Evolutionary conservation across 2,329 filamentous ascomycete genomes (phyloP), one percentile per base, ranked within the genome.

Genomic region (Trichoderma breve): DNA sequence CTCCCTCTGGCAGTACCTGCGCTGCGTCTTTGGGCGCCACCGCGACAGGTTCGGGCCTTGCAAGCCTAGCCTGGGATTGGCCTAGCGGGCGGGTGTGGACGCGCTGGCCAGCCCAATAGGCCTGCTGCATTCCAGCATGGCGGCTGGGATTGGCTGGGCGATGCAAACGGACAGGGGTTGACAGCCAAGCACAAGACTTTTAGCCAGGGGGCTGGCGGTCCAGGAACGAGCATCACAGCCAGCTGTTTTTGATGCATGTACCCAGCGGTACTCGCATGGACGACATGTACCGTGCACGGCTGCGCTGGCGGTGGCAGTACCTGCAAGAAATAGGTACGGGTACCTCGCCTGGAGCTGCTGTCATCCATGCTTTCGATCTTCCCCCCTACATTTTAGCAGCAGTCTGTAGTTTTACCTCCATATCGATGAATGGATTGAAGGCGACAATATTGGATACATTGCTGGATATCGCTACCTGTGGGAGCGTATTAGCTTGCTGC

Each of bases 91-190:
- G 65, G 61, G 60, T 71, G 43, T 28, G 55, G 68, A 71, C 67
- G 71, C 68, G 53, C 66, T 61, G 43, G 28, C 21, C 36, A 55
- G 57, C 28, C 73, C 73, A 74, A 73, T 73, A 47, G 63, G 67
- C 67, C 47, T 36, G 39, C 43, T 39, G 57, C 71, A 73, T 73
- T 73, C 73, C 73, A 70, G 65, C 58, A 34, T 62, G 55, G n/a
- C 12, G 39, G 58, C 68, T 57, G 63, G 58, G 39, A 73, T 73
- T 73, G 68, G 72, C 39, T 55, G 30, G 57, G 63, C 18, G 61
- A 32, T 51, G 65, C 63, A 60, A 63, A 58, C 51, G 11, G 58
- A 30, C 70, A 65, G 47, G 69, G 69, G n/a, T 21, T 11, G 34
- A 61, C 30, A 36, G 24, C 43, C 32, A 63, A 15, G 24, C 68